phyloP scores from a whole-genome alignment of 768 basidiomycete species.

The Lentinula edodes region DNA sequence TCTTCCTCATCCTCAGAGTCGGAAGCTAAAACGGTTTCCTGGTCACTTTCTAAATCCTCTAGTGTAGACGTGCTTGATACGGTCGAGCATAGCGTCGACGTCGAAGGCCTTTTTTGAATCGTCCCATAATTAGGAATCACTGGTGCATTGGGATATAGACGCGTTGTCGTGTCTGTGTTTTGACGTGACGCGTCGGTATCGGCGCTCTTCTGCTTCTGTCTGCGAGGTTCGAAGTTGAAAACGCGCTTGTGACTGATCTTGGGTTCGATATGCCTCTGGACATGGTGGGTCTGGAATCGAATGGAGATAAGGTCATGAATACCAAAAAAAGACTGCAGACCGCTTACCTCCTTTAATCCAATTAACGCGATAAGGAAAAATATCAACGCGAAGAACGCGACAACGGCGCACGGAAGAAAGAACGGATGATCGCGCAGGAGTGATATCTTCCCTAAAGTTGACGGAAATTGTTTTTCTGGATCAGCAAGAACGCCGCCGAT shows the following conservation, averaged over 20 bases:
- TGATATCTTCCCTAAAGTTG: conserved; percentile 14
- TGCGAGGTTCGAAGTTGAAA: conserved; percentile 6
- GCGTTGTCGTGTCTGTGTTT: not conserved
- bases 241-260: not conserved
- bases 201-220: not conserved
- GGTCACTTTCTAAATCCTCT: not conserved
- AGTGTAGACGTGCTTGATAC: conserved; percentile 8
- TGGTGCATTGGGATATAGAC: not conserved
- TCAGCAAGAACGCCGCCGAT: conserved; percentile 27
- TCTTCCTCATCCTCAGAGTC: not conserved
- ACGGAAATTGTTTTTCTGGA: conserved; percentile 21
- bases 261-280: not conserved
- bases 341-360: conserved; percentile 22
- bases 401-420: conserved; percentile 28
- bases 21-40: not conserved
- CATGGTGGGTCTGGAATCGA: not conserved
- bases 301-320: not conserved
- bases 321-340: not conserved
- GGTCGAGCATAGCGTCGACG: not conserved
- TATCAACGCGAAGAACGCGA: conserved; percentile 17
- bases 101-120: not conserved
- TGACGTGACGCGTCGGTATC: not conserved
- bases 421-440: conserved; percentile 27
- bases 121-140: not conserved
- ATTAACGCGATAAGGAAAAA: conserved; percentile 16